A percentile compares a stretch with the other conserved stretches of the same genome.
These are phyloP conservation scores for Pythium rishiriense DNA, from an alignment of 352 stramenopile species.

Conservation along the genomic window DNA sequence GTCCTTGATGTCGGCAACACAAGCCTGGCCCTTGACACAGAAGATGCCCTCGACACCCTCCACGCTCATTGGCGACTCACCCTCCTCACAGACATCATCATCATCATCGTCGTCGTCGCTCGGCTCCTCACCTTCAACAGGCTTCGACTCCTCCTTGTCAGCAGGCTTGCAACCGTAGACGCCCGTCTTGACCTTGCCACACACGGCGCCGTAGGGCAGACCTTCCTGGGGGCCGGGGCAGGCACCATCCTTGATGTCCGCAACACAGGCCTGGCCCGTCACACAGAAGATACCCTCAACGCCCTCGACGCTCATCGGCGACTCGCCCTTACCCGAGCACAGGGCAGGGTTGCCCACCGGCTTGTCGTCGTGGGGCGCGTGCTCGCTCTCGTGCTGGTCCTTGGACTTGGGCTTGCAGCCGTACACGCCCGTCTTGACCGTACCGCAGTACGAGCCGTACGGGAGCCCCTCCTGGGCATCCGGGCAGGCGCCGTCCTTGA, in stretches of 20 bases:
- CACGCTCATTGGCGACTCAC: conserved; percentile 20
- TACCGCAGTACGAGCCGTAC: conserved; percentile 18
- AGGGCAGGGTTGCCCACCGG: not conserved
- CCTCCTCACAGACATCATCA: not conserved
- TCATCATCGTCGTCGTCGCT: no score
- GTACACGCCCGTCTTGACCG: conserved; percentile 12
- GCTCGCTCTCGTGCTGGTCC: not conserved
- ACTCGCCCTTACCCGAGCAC: conserved; percentile 16
- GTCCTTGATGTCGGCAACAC: conserved; percentile 11
- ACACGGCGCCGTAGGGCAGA: conserved; percentile 13
- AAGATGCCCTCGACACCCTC: conserved; percentile 24
- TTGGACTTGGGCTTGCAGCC: not conserved
- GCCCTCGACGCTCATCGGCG: conserved; percentile 18
- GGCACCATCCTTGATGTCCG: conserved; percentile 8
- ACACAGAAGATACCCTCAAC: conserved; percentile 26
- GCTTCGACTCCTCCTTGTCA: not conserved
- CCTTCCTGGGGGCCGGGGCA: conserved; percentile 16
- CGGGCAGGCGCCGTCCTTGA: conserved; percentile 17
- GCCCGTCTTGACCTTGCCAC: conserved; percentile 17
- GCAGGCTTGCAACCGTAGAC: conserved; percentile 14
- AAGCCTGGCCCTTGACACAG: conserved; percentile 20
- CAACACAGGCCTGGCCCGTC: conserved; percentile 13
- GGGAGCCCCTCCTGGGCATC: conserved; percentile 12
- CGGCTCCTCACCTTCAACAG: not conserved
- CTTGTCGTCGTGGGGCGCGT: not conserved